These are phyloP conservation scores for Aureobasidium namibiae DNA, from an alignment of 2,329 filamentous ascomycete species.

Conservation along the genomic window DNA sequence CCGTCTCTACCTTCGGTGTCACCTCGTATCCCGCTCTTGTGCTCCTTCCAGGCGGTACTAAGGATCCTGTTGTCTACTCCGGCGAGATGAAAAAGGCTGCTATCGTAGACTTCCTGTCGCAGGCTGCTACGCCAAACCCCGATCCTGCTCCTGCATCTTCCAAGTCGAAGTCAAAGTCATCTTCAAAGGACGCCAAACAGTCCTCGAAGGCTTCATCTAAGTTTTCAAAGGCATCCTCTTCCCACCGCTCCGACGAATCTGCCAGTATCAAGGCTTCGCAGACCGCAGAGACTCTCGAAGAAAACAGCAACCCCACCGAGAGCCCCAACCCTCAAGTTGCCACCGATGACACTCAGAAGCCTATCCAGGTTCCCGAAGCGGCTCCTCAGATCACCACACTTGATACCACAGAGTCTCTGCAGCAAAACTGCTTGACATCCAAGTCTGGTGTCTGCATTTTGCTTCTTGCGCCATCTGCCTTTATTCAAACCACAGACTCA, in stretches of 20 bases:
- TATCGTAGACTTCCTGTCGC: conserved; percentile 74
- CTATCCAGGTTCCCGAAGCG: conserved; percentile 46
- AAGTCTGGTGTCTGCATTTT: conserved; percentile 80
- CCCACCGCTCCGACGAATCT: conserved; percentile 43
- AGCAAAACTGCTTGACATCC: conserved; percentile 61
- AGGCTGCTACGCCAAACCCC: conserved; percentile 70
- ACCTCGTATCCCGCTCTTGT: conserved; percentile 72
- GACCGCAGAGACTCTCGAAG: conserved; percentile 43
- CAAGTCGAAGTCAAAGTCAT: conserved; percentile 34
- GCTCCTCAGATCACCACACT: conserved; percentile 58
- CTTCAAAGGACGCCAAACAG: conserved; percentile 37
- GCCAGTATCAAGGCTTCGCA: conserved; percentile 39
- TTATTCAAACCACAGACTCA: conserved; percentile 31
- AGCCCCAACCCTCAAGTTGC: conserved; percentile 44
- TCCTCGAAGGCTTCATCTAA: conserved; percentile 39
- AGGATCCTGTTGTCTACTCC: conserved; percentile 63
- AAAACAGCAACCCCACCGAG: conserved; percentile 42
- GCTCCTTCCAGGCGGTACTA: conserved; percentile 63
- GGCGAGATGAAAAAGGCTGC: conserved; percentile 79
- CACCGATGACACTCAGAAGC: conserved; percentile 36
- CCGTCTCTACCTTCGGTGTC: conserved; percentile 67
- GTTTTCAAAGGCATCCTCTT: conserved; percentile 43
- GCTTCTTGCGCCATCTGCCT: conserved; percentile 49
- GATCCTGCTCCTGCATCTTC: conserved; percentile 53
- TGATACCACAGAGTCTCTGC: conserved; percentile 54